Percentiles rank a stretch among this genome's conserved stretches.
phyloP scores from a whole-genome alignment of 257 asterid genomes.

The Cynanchum wilfordii region DNA sequence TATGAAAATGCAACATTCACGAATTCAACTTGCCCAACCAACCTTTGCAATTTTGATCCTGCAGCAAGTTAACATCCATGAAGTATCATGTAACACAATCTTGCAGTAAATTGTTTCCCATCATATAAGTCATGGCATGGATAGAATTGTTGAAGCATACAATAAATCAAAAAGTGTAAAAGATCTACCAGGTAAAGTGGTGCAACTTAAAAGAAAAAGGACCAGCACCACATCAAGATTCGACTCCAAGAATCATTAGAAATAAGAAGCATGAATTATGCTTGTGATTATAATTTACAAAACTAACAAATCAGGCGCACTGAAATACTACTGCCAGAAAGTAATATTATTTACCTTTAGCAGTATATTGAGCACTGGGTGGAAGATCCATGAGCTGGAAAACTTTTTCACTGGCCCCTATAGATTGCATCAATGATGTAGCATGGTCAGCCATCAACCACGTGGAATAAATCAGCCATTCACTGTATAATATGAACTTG shows the following conservation, averaged over 20 bases:
- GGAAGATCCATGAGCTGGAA: slow-evolving; percentile 70
- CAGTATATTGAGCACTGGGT: slow-evolving; percentile 64
- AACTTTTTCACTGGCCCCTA: slow-evolving; percentile 98
- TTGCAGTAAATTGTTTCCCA: neutral
- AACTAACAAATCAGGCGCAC: neutral
- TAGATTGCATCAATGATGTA: slow-evolving; percentile 87
- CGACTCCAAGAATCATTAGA: neutral
- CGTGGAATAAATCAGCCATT: slow-evolving; percentile 94
- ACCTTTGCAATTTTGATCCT: slow-evolving; percentile 66
- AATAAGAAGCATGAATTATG: neutral
- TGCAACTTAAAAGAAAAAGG: neutral
- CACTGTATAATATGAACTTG: slow-evolving; percentile 91
- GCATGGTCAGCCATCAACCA: slow-evolving; percentile 98
- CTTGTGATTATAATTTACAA: neutral
- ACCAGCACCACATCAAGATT: neutral
- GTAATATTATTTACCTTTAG: slow-evolving; percentile 46
- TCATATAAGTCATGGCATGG: neutral
- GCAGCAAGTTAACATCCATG: slow-evolving; percentile 23
- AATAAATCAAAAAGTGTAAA: neutral
- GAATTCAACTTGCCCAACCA: slow-evolving; percentile 72
- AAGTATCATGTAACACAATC: slow-evolving; percentile 6
- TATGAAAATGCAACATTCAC: slow-evolving; percentile 61
- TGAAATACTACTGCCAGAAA: slow-evolving; percentile 10
- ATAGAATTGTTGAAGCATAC: neutral
- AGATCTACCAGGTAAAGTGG: neutral